These are phyloP conservation scores for Pleomassaria siparia DNA, from an alignment of 2,329 filamentous ascomycete genomes.

Conservation along the genomic window DNA sequence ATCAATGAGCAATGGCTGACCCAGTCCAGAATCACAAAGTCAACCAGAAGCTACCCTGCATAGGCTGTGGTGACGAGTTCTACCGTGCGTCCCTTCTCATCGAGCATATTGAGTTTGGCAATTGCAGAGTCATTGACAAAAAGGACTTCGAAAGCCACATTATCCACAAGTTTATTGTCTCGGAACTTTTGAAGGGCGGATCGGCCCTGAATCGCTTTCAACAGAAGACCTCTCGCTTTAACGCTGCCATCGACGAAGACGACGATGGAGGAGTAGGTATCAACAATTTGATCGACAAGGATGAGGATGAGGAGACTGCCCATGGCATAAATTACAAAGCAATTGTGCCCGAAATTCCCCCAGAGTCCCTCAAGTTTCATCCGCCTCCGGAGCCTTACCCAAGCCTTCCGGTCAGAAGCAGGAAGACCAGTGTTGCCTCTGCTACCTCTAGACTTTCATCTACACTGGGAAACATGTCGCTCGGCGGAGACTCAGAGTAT, in stretches of 20 bases:
- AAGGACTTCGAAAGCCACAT: constrained; percentile 52
- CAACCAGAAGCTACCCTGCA: constrained; percentile 54
- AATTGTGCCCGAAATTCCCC: constrained; percentile 23
- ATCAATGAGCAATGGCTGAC: constrained; percentile 3
- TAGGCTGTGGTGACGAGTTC: constrained; percentile 55
- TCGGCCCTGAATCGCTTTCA: constrained; percentile 23
- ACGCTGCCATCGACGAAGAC: constrained; percentile 30
- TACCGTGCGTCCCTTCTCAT: constrained; percentile 52
- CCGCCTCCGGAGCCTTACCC: constrained; percentile 17
- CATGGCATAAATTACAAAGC: constrained; percentile 23
- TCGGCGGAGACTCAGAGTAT: constrained; percentile 13
- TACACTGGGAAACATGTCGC: constrained; percentile 16
- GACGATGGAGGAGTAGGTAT: constrained; percentile 27
- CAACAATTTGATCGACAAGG: constrained; percentile 6
- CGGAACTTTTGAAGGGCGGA: constrained; percentile 26
- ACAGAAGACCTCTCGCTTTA: constrained; percentile 31
- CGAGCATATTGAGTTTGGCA: constrained; percentile 56
- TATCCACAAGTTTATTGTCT: constrained; percentile 53
- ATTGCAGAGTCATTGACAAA: constrained; percentile 49
- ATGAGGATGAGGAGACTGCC: constrained; percentile 21
- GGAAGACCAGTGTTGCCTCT: not conserved
- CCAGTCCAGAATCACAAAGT: constrained; percentile 49
- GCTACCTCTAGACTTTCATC: constrained; percentile 11
- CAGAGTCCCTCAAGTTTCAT: constrained; percentile 2
- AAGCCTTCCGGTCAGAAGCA: constrained; percentile 19